Evolutionary conservation across 2,329 filamentous ascomycete species (phyloP), one percentile per base, ranked within the genome.

Genomic region (Amauroascus verrucosus): DNA sequence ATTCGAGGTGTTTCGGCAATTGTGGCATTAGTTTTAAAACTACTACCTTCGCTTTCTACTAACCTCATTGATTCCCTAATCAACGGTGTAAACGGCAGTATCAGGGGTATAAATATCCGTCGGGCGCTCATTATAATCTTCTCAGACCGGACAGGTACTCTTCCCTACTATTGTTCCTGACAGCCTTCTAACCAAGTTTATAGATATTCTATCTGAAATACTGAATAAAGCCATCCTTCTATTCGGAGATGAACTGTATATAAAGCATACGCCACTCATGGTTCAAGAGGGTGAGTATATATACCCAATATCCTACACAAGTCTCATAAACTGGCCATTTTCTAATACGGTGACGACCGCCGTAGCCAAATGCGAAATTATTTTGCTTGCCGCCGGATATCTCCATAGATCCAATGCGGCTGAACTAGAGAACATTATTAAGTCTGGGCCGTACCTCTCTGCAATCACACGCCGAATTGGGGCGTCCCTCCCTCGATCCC

Each of bases 241-340:
- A 47, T 95, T 97, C 66, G 87, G 88, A 0, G 90, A 96, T 61
- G 81, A 85, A 48, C 73, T 97, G 9, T 95, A 89, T 62, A 88
- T 97, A 60, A 86, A 82, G 54, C 89, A 97, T 67, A 81, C 85
- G 0, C 84, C 90, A 4, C 80, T 86, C n/a, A 65, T 93, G 37
- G 86, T 90, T 63, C 93, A 98, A 76, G 88, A 97, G 77, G 85
- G 88, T 86, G 70, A 61, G 70, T 24, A 24, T 38, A 38, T n/a
- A n/a, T n/a, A n/a, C n/a, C 8, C 4, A 6, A 18, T 11, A 43
- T 28, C 30, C 11, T 41, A 22, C 9, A 18, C 3, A 3, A 35
- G 6, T 3, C 6, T 24, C 14, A 7, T 9, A 9, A 26, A 4
- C 30, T 20, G 28, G 40, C 60, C 22, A 14, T 11, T 18, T n/a